Base-by-base conservation (phyloP, 352 stramenopile genomes). In the Phytopythium helicoides region DNA sequence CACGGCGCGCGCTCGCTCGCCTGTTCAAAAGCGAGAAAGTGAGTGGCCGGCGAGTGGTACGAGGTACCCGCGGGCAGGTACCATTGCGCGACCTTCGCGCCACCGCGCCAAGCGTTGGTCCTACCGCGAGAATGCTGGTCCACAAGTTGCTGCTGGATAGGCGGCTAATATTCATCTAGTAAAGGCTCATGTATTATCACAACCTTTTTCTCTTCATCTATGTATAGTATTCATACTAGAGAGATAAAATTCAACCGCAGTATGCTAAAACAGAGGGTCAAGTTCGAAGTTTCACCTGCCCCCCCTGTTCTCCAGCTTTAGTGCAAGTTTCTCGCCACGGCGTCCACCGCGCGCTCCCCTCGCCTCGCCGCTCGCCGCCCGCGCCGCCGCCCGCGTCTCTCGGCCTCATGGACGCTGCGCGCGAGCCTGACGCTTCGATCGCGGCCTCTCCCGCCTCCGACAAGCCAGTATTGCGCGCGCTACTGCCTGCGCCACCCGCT, bases 141-240 rank as follows among this genome's bases (percentile, higher is more conserved):
- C 56, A 45, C 58, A 79, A 81, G 69, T 85, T 85, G 73, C 74
- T 76, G 68, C 28, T n/a, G n/a, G n/a, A n/a, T n/a, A n/a, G n/a
- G n/a, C 16, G 14, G 10, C 15, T 11, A 3, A 0, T 23, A 8
- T 16, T 23, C 42, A 14, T 18, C 6, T 6, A 14, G 36, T 48
- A 6, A 11, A 14, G 22, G 42, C 23, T 3, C 36, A 48, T 48
- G 6, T 3, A 21, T 8, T 47, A 34, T 34, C 9, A 34, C 15
- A 34, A 15, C n/a, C n/a, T n/a, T n/a, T n/a, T n/a, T n/a, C n/a
- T n/a, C n/a, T n/a, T 1, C 0, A 2, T 4, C 10, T 15, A 34
- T 21, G 11, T 10, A 14, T 14, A 37, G 33, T 37, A 14, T 40
- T 33, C 18, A 18, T 31, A 23, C 14, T 16, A 21, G 26, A 40